Evolutionary conservation across 192 early-diverging fungal species (phyloP), one percentile per base, ranked within the genome.

Genomic region (Coemansia sp.): DNA sequence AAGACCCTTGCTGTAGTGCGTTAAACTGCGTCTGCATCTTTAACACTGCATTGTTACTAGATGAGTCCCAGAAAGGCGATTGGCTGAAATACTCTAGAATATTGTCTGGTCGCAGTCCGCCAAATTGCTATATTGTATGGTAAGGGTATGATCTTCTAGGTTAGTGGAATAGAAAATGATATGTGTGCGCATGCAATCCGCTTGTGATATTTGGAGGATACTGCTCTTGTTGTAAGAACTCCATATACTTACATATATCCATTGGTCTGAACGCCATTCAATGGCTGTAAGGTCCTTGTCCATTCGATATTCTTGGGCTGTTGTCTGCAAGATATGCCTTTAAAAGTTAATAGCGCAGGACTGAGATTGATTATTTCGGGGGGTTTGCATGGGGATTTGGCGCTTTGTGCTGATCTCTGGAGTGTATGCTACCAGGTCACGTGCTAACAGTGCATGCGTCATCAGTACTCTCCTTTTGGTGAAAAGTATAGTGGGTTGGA

Each of bases 1-100:
- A 69, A 2, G 72, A 68, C 10, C 65, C 59, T 27, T 74, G 84
- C 62, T 83, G 71, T 24, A 92, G 64, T 32, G 88, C 89, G 58
- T 90, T 92, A 74, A 85, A 90, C 69, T 89, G 88, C 28, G 89
- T 92, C 60, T 92, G 91, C 91, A 92, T 92, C 59, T 83, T 76
- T 4, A 92, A 68, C n/a, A 86, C 81, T 2, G 87, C 87, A 64
- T 92, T 92, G 68, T 91, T 92, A 77, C 89, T 87, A 23, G 86
- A 81, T 14, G 85, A 70, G 63, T 92, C 91, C 89, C 91, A 92
- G 74, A 92, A 92, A 4, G 91, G 89, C 19, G 91, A 92, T 65
- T 83, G 76, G 23, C 87, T 87, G 80, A 92, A 92, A 65, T 92
- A 92, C 71, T 91, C 88, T 0, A 92, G 73, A 0, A 92, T 89